Conservation (phyloP, 768 basidiomycete genomes). For the Pholiota microspora region DNA sequence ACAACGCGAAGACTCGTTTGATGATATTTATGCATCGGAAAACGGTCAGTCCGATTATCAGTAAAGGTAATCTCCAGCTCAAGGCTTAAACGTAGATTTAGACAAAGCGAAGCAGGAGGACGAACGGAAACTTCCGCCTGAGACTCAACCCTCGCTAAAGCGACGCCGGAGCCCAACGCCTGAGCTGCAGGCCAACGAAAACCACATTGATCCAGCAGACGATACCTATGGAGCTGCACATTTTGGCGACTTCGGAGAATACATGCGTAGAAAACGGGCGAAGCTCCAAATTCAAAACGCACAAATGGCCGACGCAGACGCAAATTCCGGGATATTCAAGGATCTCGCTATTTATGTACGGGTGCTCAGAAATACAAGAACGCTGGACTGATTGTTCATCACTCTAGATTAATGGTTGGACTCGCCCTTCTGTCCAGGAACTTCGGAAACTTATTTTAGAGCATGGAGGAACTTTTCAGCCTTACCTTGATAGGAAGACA, state of each 20-base stretch:
- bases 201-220: slow-evolving; percentile 20
- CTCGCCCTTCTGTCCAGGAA: slow-evolving; percentile 83
- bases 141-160: slow-evolving; percentile 41
- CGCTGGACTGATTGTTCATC: neutral
- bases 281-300: slow-evolving; percentile 85
- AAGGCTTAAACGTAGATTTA: slow-evolving; percentile 2
- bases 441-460: slow-evolving; percentile 75
- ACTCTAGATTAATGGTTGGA: slow-evolving; percentile 84
- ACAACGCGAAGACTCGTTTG: too few relatives aligned
- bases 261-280: slow-evolving; percentile 87
- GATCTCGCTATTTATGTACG: slow-evolving; percentile 83
- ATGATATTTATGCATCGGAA: too few relatives aligned
- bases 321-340: slow-evolving; percentile 57
- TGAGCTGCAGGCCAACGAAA: slow-evolving; percentile 21
- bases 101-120: slow-evolving; percentile 17
- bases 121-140: slow-evolving; percentile 34
- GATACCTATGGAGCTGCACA: slow-evolving; percentile 71
- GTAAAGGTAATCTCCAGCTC: too few relatives aligned
- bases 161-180: slow-evolving; percentile 27
- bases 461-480: slow-evolving; percentile 81
- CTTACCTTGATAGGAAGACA: slow-evolving; percentile 80
- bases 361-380: neutral
- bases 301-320: slow-evolving; percentile 24
- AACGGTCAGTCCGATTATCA: too few relatives aligned
- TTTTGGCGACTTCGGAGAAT: slow-evolving; percentile 85